Evolutionary conservation across 768 basidiomycete species (phyloP).

Genomic region (Obba rivulosa): DNA sequence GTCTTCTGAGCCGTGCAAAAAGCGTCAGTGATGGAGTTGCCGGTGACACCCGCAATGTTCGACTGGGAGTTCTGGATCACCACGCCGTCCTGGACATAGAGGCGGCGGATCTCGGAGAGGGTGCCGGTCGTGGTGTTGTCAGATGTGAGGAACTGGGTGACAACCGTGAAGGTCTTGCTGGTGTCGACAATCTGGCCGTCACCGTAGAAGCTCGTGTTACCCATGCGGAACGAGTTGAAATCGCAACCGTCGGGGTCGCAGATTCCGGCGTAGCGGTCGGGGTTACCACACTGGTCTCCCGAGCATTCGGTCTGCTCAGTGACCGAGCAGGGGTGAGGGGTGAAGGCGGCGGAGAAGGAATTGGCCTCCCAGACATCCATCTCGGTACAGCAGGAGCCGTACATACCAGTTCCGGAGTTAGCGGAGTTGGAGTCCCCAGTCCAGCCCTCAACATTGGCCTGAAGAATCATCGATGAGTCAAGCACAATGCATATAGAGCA

Average conservation of each 20-base stretch:
- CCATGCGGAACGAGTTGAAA: constrained; percentile 59
- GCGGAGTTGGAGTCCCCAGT: constrained; percentile 13
- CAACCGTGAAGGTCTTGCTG: constrained; percentile 45
- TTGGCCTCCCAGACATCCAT: constrained; percentile 33
- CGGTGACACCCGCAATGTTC: constrained; percentile 37
- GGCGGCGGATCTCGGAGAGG: constrained; percentile 47
- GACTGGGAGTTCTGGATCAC: constrained; percentile 48
- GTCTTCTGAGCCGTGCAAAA: constrained; percentile 45
- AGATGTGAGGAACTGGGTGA: constrained; percentile 51
- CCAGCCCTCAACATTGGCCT: constrained; percentile 28
- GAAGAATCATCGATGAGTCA: constrained; percentile 15
- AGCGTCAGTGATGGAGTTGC: constrained; percentile 43
- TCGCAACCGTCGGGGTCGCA: constrained; percentile 58
- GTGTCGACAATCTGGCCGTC: constrained; percentile 46
- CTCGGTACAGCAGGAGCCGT: constrained; percentile 28
- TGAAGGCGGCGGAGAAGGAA: constrained; percentile 23
- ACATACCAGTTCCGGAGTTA: constrained; percentile 24
- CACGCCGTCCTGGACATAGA: constrained; percentile 49
- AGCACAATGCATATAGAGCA: constrained; percentile 7
- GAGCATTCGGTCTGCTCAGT: constrained; percentile 43
- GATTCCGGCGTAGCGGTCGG: constrained; percentile 34
- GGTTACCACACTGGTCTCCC: constrained; percentile 31
- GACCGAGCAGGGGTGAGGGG: constrained; percentile 27
- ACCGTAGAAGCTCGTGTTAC: constrained; percentile 42
- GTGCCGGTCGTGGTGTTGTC: constrained; percentile 40